A percentile compares a stretch with the other conserved stretches of the same genome.
phyloP scores from a whole-genome alignment of 2,329 filamentous ascomycete species.

The Colletotrichum tabaci region DNA sequence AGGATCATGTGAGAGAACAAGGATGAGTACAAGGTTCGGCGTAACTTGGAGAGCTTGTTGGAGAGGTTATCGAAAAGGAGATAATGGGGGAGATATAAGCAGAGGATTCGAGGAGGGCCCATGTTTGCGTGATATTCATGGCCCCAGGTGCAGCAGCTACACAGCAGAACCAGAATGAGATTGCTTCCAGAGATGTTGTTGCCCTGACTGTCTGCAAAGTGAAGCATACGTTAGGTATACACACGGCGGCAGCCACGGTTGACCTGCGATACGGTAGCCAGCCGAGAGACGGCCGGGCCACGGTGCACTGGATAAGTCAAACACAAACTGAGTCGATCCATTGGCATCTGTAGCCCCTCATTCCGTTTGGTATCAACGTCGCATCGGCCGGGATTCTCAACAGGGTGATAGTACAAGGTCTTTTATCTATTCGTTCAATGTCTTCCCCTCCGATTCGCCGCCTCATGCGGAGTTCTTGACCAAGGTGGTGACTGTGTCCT shows the following conservation, averaged over 20 bases:
- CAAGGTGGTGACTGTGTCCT: slow-evolving; percentile 69
- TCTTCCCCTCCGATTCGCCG: neutral
- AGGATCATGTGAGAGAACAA: neutral
- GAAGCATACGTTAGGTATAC: neutral
- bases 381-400: slow-evolving; percentile 17
- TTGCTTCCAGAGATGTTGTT: neutral
- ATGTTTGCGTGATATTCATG: slow-evolving; percentile 10
- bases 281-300: too few species aligned
- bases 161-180: slow-evolving; percentile 7
- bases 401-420: slow-evolving; percentile 32
- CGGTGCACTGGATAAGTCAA: neutral
- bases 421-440: slow-evolving; percentile 8
- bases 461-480: slow-evolving; percentile 58
- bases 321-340: neutral
- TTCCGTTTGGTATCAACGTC: neutral
- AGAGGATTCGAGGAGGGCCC: neutral
- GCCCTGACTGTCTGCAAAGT: neutral
- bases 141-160: neutral
- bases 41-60: slow-evolving; percentile 27
- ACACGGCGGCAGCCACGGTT: neutral
- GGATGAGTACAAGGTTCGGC: neutral
- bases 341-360: neutral
- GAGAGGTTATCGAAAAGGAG: slow-evolving; percentile 19
- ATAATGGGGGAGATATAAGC: neutral
- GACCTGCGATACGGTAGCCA: neutral